A percentile compares a stretch with the other conserved stretches of the same genome.
These are phyloP conservation scores for Exophiala xenobiotica DNA, from an alignment of 2,329 filamentous ascomycete genomes.

Conservation along the genomic window DNA sequence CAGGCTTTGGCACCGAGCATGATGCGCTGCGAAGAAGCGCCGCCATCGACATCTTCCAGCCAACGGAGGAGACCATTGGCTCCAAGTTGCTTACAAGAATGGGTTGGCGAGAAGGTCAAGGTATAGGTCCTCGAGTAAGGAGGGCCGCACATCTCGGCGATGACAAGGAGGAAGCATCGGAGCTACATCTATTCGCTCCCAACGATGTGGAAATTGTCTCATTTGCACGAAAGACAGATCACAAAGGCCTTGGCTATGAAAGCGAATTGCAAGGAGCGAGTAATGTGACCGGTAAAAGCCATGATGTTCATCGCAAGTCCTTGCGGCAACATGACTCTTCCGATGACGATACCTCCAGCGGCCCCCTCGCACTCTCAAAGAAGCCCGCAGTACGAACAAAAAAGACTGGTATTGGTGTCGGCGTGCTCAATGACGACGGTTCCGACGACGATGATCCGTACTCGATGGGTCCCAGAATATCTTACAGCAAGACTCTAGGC, in stretches of 20 bases:
- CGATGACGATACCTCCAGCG: slow-evolving; percentile 37
- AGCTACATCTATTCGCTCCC: slow-evolving; percentile 77
- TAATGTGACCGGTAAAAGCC: slow-evolving; percentile 3
- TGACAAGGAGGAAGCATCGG: slow-evolving; percentile 40
- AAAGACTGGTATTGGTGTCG: slow-evolving; percentile 77
- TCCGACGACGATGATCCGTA: slow-evolving; percentile 96
- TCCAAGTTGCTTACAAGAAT: slow-evolving; percentile 81
- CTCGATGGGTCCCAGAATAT: slow-evolving; percentile 85
- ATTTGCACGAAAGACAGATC: slow-evolving; percentile 46
- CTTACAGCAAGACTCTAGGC: slow-evolving; percentile 78
- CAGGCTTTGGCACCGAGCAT: slow-evolving; percentile 69
- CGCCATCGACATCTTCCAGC: slow-evolving; percentile 70
- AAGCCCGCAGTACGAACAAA: slow-evolving; percentile 49
- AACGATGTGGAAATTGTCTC: slow-evolving; percentile 68
- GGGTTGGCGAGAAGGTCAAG: slow-evolving; percentile 95
- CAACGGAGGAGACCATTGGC: slow-evolving; percentile 80
- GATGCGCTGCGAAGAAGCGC: slow-evolving; percentile 53
- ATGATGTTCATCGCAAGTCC: background rate
- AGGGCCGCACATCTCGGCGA: slow-evolving; percentile 66
- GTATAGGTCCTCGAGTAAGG: slow-evolving; percentile 81
- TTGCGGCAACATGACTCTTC: slow-evolving; percentile 29
- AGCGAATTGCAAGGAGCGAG: slow-evolving; percentile 39
- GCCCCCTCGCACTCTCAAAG: slow-evolving; percentile 36
- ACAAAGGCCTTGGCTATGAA: slow-evolving; percentile 49
- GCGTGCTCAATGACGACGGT: slow-evolving; percentile 85